Conservation (phyloP, 805 yeast genomes). For the Wickerhamiella sorbophila region DNA sequence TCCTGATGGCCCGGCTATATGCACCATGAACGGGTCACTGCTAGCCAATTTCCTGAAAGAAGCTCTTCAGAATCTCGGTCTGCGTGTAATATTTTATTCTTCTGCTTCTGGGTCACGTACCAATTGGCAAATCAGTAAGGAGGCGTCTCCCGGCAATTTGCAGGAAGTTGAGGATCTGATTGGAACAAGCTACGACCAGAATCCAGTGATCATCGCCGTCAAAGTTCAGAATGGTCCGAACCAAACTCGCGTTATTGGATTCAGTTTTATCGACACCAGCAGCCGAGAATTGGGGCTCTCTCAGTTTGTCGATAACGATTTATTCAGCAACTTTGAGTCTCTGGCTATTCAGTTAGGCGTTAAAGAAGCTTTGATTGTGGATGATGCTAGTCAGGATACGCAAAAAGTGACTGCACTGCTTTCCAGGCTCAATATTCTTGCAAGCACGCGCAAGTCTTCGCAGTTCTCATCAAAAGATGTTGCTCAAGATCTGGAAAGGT, state of each 20-base stretch:
- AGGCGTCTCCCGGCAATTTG: conserved; percentile 86
- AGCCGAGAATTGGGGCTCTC: conserved; percentile 50
- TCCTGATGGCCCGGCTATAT: conserved; percentile 27
- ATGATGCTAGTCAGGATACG: conserved; percentile 29
- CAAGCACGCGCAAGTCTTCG: conserved; percentile 42
- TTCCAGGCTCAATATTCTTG: conserved; percentile 63
- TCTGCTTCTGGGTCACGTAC: conserved; percentile 25
- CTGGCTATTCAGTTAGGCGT: conserved; percentile 78
- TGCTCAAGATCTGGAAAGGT: conserved; percentile 62
- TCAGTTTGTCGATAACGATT: conserved; percentile 77
- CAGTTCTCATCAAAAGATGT: conserved; percentile 36
- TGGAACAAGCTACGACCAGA: conserved; percentile 30
- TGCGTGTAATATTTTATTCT: conserved; percentile 69
- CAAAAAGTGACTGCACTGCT: conserved; percentile 56
- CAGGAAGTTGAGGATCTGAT: conserved; percentile 63
- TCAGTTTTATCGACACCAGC: conserved; percentile 65
- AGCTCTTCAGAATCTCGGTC: conserved; percentile 55
- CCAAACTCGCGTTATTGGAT: conserved; percentile 48
- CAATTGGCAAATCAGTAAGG: conserved; percentile 40
- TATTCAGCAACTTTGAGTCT: conserved; percentile 75
- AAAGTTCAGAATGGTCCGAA: conserved; percentile 28
- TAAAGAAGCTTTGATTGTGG: conserved; percentile 57
- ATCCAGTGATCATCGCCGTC: conserved; percentile 43
- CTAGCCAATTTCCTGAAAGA: conserved; percentile 48
- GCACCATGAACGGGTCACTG: conserved; percentile 59